Evolutionary conservation across 116 monocot species (phyloP), one percentile per base, ranked within the genome.

Genomic region (Zostera marina): DNA sequence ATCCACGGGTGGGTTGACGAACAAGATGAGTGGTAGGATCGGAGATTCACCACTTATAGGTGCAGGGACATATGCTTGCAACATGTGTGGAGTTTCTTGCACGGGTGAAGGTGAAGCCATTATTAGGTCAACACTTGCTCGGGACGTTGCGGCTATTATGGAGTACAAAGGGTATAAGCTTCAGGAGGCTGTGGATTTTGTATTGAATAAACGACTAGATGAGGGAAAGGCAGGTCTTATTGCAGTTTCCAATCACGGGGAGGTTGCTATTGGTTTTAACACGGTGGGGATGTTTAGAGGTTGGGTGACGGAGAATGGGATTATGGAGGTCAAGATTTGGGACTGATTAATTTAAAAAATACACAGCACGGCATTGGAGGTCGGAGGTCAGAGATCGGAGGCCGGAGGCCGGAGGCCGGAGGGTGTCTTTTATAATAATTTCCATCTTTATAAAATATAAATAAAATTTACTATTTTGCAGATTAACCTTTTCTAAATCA

Each of bases 1-100:
- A 4, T 88, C 94, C 44, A 85, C 94, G 0, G 92, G 88, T 4
- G 94, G 88, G 10, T 75, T 94, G 14, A 78, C 88, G 88, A 94
- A 94, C 79, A 94, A 94, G 62, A 84, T 71, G 73, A 59, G 42
- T 16, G 94, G 94, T 24, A 77, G 94, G 40, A 88, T 94, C 44
- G 94, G 94, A 6, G 88, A 94, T 73, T 94, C 94, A 0, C 88
- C 94, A 0, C 53, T 94, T 15, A 85, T 94, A 23, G 94, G 94
- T 0, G 49, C 88, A 4, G 94, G 94, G 1, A 94, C 94, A 9
- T 94, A 94, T 63, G 94, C 94, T 1, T 85, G 94, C 63, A 44
- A 67, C 7, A 21, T 68, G 0, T 94, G 94, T 19, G 94, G 79
- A 0, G 73, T 94, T 7, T 26, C 26, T 26, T 26, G 26, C 26